Base-by-base conservation (phyloP, 2,329 filamentous ascomycete genomes). In the Coniella lustricola region DNA sequence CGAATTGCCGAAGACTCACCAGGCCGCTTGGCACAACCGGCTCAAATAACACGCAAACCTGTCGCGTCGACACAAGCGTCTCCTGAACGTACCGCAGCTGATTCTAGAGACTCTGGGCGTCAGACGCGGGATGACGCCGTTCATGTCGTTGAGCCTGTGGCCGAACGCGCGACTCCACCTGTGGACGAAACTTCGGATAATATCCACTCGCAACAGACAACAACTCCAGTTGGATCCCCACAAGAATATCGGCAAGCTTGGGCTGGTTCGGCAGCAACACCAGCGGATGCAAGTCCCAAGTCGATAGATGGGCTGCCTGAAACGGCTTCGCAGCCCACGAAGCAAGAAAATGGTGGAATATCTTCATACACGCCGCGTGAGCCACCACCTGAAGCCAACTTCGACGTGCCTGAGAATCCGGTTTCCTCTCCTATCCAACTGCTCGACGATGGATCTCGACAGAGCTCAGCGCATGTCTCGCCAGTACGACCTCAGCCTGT, bases 71-170 rank as follows among this genome's bases (percentile, higher is more conserved):
- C 64, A 48, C 57, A 62, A 64, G n/a, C 65, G 48, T 38, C 54
- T 39, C 51, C 58, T 51, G 35, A 62, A n/a, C 52, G 62, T n/a
- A 60, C 69, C 17, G 60, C 69, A 39, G 66, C 71, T 1, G 84
- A 88, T 57, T 88, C 85, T 31, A 84, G 85, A 22, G 88, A 87
- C 58, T 81, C 86, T 66, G 84, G 82, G 40, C 85, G 82, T 57
- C 80, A 83, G 56, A 69, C 71, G 3, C 72, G 76, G 46, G 75
- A 81, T 25, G 43, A 22, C 48, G 68, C 67, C n/a, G 69, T 75
- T 35, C 66, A 29, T 5, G 5, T 10, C 25, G 10, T 5, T 10
- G 10, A 10, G 10, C 5, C 25, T 29, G 10, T 10, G 5, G 25
- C 25, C 10, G 25, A 29, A 10, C 25, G 5, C 10, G 5, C 25